Conservation (phyloP, 1,284 basidiomycete genomes). For the Cystobasidium slooffiae region DNA sequence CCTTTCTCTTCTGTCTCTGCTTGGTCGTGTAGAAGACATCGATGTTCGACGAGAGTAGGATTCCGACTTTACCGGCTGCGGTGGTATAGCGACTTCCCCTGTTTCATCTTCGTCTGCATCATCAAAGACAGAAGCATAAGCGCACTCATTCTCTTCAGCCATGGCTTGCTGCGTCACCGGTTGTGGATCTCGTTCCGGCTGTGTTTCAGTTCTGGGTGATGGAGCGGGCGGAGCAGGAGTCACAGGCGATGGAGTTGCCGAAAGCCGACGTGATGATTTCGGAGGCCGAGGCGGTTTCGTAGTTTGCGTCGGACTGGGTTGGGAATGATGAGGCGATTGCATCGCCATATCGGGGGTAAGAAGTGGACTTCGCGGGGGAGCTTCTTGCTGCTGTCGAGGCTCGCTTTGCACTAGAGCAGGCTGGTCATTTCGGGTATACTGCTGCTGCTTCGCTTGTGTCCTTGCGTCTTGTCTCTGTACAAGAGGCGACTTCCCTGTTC, state of each 20-base stretch:
- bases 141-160: conserved; percentile 1
- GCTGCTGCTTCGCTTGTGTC: background rate
- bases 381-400: background rate
- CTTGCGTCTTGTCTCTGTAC: background rate
- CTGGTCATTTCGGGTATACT: too few species aligned
- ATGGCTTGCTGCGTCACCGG: background rate
- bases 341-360: background rate
- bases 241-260: background rate
- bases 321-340: background rate
- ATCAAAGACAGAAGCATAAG: conserved; percentile 46
- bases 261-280: conserved; percentile 1
- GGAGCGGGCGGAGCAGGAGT: background rate
- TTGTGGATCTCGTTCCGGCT: background rate
- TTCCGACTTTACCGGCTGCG: conserved; percentile 70
- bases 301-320: conserved; percentile 6
- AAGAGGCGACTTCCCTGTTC: background rate
- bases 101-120: conserved; percentile 66
- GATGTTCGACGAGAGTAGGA: conserved; percentile 86
- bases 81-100: conserved; percentile 72
- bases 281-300: conserved; percentile 11
- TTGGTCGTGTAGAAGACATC: conserved; percentile 75
- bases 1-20: background rate
- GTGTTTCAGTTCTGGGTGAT: background rate
- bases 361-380: background rate
- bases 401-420: too few species aligned